Evolutionary conservation across 176 grass and related monocot species (phyloP).

Genomic region (Elymus sibiricus): DNA sequence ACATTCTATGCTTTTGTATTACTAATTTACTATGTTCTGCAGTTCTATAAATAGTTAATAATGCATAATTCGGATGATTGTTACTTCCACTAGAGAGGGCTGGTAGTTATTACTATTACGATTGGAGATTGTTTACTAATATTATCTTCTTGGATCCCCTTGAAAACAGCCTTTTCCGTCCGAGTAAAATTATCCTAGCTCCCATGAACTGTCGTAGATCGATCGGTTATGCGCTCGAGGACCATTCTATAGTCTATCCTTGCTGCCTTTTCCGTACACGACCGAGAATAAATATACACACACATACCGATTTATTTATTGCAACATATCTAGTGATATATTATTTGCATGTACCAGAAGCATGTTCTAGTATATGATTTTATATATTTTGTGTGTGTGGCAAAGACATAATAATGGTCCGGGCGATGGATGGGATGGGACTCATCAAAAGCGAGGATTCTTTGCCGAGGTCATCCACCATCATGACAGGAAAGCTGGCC

Average conservation of each 20-base stretch:
- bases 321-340: not conserved
- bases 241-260: not conserved
- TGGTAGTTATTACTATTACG: not conserved
- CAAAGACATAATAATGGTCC: slow-evolving; percentile 35
- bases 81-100: not conserved
- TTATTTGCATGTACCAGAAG: not conserved
- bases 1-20: not conserved
- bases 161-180: not conserved
- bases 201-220: not conserved
- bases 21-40: not conserved
- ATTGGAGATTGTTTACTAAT: not conserved
- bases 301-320: not conserved
- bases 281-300: not conserved
- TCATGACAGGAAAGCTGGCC: slow-evolving; percentile 31
- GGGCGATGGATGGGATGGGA: slow-evolving; percentile 36
- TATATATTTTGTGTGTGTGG: not conserved
- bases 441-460: slow-evolving; percentile 45
- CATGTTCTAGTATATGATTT: not conserved
- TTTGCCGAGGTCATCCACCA: slow-evolving; percentile 44
- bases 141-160: not conserved
- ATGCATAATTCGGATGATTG: not conserved
- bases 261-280: not conserved
- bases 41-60: not conserved
- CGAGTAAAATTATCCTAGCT: not conserved
- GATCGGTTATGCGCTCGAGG: slow-evolving; percentile 14